Evolutionary conservation across 1,284 basidiomycete genomes (phyloP), one percentile per base, ranked within the genome.

Genomic region (Cryptococcus sp.): DNA sequence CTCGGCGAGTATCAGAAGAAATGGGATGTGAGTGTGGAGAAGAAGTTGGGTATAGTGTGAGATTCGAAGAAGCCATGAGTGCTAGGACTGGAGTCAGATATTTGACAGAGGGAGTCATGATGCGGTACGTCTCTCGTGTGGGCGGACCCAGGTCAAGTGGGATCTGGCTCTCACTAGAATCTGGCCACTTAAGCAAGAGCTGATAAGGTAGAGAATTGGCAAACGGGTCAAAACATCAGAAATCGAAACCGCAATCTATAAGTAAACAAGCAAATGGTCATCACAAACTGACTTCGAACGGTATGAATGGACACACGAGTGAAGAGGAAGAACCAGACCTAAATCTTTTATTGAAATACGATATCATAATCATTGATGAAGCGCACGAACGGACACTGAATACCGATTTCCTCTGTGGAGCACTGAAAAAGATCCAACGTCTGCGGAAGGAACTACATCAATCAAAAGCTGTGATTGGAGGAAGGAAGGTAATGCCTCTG

Each of bases 331-430:
- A 39, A 39, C 36, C 21, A 19, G 50, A 52, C 7, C 54, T 69
- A 7, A 70, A 72, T 42, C 74, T 87, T n/a, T 78, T 98, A 45
- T 83, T 83, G 49, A 83, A 82, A 44, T 98, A 98, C 75, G 89
- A 88, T 63, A 83, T 94, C 14, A 80, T 99, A 52, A 82, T 98
- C 56, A 85, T 99, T 48, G 94, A 99, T 69, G 94, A 99, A 70
- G 94, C 94, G 2, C 96, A 99, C 76, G 94, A 99, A 69, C 83
- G 94, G 43, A 96, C 92, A 0, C 78, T 99, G 36, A 83, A 93
- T 36, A 98, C 94, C 4, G 94, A 99, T 75, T 80, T 98, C 53
- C 79, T 98, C n/a, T 83, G 98, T 43, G 87, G 93, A 1, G 87
- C 87, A 53, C 79, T 97, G 46, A 98, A 94, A 75, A 81, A 80